phyloP scores from a whole-genome alignment of 352 stramenopile genomes.

The Plasmopara halstedii region DNA sequence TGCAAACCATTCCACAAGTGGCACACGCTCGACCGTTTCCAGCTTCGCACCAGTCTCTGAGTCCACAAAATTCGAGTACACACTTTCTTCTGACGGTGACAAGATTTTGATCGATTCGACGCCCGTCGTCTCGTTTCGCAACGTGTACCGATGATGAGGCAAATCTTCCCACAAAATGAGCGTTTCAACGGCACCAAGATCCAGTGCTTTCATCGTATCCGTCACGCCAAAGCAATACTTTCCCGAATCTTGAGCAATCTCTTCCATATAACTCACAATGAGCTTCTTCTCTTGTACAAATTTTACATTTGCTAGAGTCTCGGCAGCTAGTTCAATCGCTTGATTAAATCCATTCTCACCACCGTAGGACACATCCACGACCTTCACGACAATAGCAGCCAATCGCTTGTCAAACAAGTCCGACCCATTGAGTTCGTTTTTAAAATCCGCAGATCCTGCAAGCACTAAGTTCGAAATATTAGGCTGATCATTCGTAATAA shows the following conservation, averaged over 20 bases:
- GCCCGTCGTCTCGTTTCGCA: slow-evolving; percentile 91
- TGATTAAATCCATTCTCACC: slow-evolving; percentile 99
- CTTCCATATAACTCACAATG: slow-evolving; percentile 99
- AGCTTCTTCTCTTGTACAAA: slow-evolving; percentile 99
- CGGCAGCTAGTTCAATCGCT: slow-evolving; percentile 96
- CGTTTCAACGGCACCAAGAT: slow-evolving; percentile 98
- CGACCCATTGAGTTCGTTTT: slow-evolving; percentile 93
- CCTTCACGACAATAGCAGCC: slow-evolving; percentile 95
- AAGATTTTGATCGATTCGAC: slow-evolving; percentile 80
- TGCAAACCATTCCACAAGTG: slow-evolving; percentile 99
- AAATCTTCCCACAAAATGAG: slow-evolving; percentile 99
- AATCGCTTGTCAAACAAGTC: slow-evolving; percentile 98
- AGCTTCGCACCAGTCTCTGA: slow-evolving; percentile 92
- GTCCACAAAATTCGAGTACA: slow-evolving; percentile 96
- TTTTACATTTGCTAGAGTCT: slow-evolving; percentile 98
- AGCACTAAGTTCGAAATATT: slow-evolving; percentile 98
- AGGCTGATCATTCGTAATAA: slow-evolving; percentile 97
- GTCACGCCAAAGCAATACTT: slow-evolving; percentile 99
- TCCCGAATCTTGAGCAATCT: slow-evolving; percentile 97
- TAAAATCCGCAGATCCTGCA: slow-evolving; percentile 98
- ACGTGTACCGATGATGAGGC: slow-evolving; percentile 89
- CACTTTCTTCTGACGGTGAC: slow-evolving; percentile 82
- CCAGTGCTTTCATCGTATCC: slow-evolving; percentile 97
- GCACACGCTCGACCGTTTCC: slow-evolving; percentile 94
- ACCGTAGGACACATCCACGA: slow-evolving; percentile 99